Base-by-base conservation (phyloP, 192 early-diverging fungal species). In the Backusella tarrabulga region DNA sequence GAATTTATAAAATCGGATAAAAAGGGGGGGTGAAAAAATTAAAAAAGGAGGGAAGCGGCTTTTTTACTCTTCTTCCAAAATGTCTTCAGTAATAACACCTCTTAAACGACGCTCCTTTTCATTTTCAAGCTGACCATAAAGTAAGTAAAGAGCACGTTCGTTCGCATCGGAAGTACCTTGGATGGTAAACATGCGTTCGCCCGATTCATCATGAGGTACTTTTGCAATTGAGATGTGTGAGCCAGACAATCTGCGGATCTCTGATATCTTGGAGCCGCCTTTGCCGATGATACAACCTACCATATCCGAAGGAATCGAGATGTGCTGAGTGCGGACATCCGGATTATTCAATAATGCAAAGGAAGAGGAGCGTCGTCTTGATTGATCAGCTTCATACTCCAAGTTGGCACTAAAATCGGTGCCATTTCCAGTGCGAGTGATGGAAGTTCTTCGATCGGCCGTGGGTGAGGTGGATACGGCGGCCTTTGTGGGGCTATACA, bases 231-330 rank as follows among this genome's bases (percentile, higher is more conserved):
- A 92, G 73, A 99, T 97, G 76, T 93, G 91, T 29, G 92, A 91
- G 72, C 93, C 93, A 8, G 93, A 94, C 9, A 92, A 79, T 52
- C 88, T 86, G 73, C 93, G 92, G 73, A 93, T 94, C 85, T 94
- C 93, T 21, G 92, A 88, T 73, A 94, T 92, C 74, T 92, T 92
- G 38, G 88, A 85, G n/a, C 95, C 96, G 34, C 88, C 90, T 83
- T 97, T 97, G 68, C 97, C 97, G 83, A 99, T 99, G 79, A 99
- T 95, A 77, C 95, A 95, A 26, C 97, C 97, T 44, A 97, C 96
- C 93, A 98, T 93, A 80, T 97, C 95, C 78, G 91, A 91, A 12
- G 97, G 95, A 60, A 99, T 95, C 67, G 90, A 90, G 75, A 98
- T 95, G 73, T 97, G 90, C 78, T 95, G 92, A 14, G 90, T 94